These are phyloP conservation scores for Amanita jacksonii DNA, from an alignment of 768 basidiomycete species.

Conservation along the genomic window DNA sequence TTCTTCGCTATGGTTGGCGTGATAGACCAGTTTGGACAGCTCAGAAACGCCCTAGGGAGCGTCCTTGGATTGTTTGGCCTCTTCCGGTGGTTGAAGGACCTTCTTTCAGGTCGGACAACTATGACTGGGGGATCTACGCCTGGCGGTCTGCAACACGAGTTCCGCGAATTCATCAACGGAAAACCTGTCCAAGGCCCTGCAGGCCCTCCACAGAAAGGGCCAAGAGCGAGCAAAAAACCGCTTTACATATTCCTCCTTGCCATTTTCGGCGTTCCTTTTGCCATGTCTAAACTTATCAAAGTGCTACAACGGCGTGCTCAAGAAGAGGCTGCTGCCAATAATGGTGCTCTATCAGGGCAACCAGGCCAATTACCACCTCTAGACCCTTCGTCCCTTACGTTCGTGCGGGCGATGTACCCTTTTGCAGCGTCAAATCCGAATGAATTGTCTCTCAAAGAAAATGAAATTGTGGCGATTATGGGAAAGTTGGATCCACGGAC, in stretches of 20 bases:
- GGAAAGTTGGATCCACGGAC: slow-evolving; percentile 66
- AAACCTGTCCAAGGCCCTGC: slow-evolving; percentile 43
- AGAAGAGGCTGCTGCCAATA: slow-evolving; percentile 32
- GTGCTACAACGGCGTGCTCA: slow-evolving; percentile 59
- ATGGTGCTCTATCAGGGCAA: slow-evolving; percentile 25
- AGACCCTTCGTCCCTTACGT: slow-evolving; percentile 74
- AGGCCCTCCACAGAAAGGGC: slow-evolving; percentile 21
- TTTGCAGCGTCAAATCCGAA: slow-evolving; percentile 67
- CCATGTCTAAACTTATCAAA: slow-evolving; percentile 74
- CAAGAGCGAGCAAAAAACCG: slow-evolving; percentile 79
- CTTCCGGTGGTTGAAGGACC: slow-evolving; percentile 72
- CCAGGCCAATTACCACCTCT: slow-evolving; percentile 20
- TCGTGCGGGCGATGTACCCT: slow-evolving; percentile 73
- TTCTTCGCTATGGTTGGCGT: slow-evolving; percentile 98
- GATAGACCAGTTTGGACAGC: slow-evolving; percentile 87
- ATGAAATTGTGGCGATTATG: slow-evolving; percentile 91
- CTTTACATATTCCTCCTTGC: slow-evolving; percentile 90
- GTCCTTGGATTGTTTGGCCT: slow-evolving; percentile 90
- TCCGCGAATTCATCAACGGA: slow-evolving; percentile 67
- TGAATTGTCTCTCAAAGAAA: slow-evolving; percentile 75
- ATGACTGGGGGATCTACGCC: slow-evolving; percentile 15
- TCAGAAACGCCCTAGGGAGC: slow-evolving; percentile 88
- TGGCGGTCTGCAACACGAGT: slow-evolving; percentile 45
- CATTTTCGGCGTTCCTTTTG: slow-evolving; percentile 72
- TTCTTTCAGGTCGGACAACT: slow-evolving; percentile 34